Base-by-base conservation (phyloP, 768 basidiomycete species). In the Ramaria sp. region DNA sequence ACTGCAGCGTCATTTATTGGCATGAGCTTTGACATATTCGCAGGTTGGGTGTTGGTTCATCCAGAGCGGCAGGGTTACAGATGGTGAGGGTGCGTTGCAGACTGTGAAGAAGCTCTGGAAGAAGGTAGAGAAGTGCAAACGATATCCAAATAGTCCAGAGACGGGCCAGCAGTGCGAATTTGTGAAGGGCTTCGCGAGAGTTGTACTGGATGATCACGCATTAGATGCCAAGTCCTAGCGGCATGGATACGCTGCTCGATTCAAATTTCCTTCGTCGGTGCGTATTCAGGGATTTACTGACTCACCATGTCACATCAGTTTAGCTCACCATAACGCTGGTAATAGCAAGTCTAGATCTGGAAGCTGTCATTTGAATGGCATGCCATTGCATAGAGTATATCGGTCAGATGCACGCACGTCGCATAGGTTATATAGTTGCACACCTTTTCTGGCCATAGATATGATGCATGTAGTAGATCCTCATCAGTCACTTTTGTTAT, bases 111-210 rank as follows among this genome's bases (percentile, higher is more conserved):
- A 74, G 58, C 79, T 86, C 62, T 90, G 87, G 87, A 77, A 79
- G 64, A 78, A 74, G 2, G 87, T 90, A 50, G 86, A 85, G 69
- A 90, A 90, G 72, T 88, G 78, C 72, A 79, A 75, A 47, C 75
- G 84, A 9, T 88, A 81, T 68, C 86, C 85, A 0, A 78, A 83
- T 65, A 85, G 84, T 64, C 87, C 87, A 15, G 87, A 89, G 71
- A 89, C 87, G 2, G 86, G 87, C 17, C 75, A 83, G 1, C 87
- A 89, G 67, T 83, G 81, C 65, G 83, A 88, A 63, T 89, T 81
- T 64, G 87, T 89, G 20, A 75, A 72, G 63, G 78, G 77, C 63
- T 88, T 85, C 33, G 55, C 31, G 37, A n/a, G 47, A 15, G 55
- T 57, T n/a, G 22, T 49, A 33, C 55, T 57, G 4, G 48, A 49